Percentiles rank a stretch among this genome's conserved stretches.
These are phyloP conservation scores for Candida caryicola DNA, from an alignment of 805 yeast genomes.

Conservation along the genomic window DNA sequence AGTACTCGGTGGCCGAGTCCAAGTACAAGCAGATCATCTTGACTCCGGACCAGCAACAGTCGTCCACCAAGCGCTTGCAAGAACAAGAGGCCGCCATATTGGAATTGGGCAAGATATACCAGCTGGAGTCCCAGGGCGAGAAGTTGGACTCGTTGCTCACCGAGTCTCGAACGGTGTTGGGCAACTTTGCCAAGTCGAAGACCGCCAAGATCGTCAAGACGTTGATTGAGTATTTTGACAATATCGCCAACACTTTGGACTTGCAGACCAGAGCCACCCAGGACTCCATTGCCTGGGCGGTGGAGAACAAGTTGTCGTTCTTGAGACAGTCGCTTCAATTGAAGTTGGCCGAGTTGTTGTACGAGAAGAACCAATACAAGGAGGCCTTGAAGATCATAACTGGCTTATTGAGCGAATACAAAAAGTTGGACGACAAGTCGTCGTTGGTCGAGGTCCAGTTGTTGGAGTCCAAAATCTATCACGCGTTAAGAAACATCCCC, in stretches of 20 bases:
- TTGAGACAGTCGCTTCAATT: slow-evolving; percentile 85
- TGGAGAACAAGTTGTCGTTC: slow-evolving; percentile 77
- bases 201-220: slow-evolving; percentile 86
- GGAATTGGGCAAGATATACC: slow-evolving; percentile 74
- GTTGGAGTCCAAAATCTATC: slow-evolving; percentile 85
- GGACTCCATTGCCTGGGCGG: slow-evolving; percentile 86
- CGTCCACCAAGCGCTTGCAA: slow-evolving; percentile 29
- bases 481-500: slow-evolving; percentile 85
- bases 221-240: slow-evolving; percentile 74
- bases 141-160: slow-evolving; percentile 62
- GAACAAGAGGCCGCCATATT: slow-evolving; percentile 64
- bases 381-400: slow-evolving; percentile 73
- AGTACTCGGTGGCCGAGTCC: slow-evolving; percentile 57
- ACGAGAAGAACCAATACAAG: slow-evolving; percentile 60
- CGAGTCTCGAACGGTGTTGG: slow-evolving; percentile 67
- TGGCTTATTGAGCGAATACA: slow-evolving; percentile 75
- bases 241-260: slow-evolving; percentile 59
- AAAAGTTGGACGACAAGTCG: slow-evolving; percentile 91
- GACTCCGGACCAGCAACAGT: slow-evolving; percentile 9
- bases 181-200: slow-evolving; percentile 85
- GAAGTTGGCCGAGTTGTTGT: slow-evolving; percentile 74
- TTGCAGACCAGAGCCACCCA: slow-evolving; percentile 70
- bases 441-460: slow-evolving; percentile 94
- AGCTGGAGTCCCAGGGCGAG: slow-evolving; percentile 42
- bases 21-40: slow-evolving; percentile 52